phyloP scores from a whole-genome alignment of 139 green algal genomes.

The Edaphochlamys debaryana region DNA sequence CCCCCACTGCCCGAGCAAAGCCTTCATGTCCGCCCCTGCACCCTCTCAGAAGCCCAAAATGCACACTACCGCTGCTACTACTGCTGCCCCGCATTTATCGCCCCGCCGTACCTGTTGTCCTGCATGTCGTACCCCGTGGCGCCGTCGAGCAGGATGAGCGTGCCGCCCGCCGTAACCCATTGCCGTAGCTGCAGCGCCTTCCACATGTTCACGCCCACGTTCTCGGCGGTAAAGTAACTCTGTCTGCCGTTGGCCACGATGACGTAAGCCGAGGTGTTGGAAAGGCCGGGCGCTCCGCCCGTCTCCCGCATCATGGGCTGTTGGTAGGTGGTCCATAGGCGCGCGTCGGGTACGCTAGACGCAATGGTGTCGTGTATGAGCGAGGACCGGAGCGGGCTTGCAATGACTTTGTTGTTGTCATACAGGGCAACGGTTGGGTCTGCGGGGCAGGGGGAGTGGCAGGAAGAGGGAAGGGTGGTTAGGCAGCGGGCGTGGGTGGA shows the following conservation, averaged over 20 bases:
- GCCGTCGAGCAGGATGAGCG: slow-evolving; percentile 1
- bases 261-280: slow-evolving; percentile 2
- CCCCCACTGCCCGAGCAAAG: too few relatives aligned
- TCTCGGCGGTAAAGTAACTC: slow-evolving; percentile 1
- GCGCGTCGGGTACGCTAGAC: neutral
- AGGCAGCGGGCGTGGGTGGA: too few relatives aligned
- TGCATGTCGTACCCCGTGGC: neutral
- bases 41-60: too few relatives aligned
- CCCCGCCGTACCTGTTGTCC: too few relatives aligned
- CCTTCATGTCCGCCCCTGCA: too few relatives aligned
- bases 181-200: slow-evolving; percentile 12
- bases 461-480: neutral
- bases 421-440: neutral
- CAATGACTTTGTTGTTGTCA: neutral
- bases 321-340: neutral
- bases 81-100: neutral
- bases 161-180: neutral
- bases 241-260: slow-evolving; percentile 9
- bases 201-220: slow-evolving; percentile 6
- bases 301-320: neutral
- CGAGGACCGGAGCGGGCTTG: neutral
- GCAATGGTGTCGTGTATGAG: neutral
- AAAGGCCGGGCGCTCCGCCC: neutral
- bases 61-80: neutral
- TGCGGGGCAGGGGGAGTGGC: too few relatives aligned